Evolutionary conservation across 371 early-diverging fungal species (phyloP).

Genomic region (Sporodiniella umbellata): DNA sequence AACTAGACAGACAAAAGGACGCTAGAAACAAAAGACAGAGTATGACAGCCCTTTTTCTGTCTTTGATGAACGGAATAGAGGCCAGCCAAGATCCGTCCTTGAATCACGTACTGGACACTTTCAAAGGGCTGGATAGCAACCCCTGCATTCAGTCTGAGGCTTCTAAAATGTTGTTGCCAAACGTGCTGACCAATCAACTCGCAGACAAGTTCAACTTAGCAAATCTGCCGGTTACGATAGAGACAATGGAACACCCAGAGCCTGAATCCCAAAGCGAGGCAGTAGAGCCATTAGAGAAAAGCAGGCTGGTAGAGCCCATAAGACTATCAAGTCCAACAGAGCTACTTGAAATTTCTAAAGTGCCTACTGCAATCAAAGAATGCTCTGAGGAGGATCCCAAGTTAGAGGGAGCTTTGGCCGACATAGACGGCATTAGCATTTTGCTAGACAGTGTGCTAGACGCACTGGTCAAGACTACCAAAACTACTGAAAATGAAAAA

Average conservation of each 20-base stretch:
- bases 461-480: conserved; percentile 2
- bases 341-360: too few species aligned
- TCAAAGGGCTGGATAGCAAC: conserved; percentile 1
- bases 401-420: conserved; percentile 19
- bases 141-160: too few species aligned
- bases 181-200: too few species aligned
- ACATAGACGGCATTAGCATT: conserved; percentile 30
- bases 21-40: conserved; percentile 34
- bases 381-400: conserved; percentile 6
- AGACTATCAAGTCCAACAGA: too few species aligned
- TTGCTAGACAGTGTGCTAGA: conserved; percentile 33
- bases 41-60: conserved; percentile 40
- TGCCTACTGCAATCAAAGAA: too few species aligned
- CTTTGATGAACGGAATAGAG: conserved; percentile 6
- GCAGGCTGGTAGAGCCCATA: too few species aligned
- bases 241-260: too few species aligned
- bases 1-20: not conserved
- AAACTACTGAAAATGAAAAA: conserved; percentile 4
- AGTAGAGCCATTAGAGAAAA: too few species aligned
- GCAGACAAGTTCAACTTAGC: too few species aligned
- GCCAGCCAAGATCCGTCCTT: conserved; percentile 9
- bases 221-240: too few species aligned
- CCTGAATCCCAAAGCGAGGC: too few species aligned
- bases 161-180: too few species aligned
- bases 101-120: conserved; percentile 17